These are phyloP conservation scores for Aureobasidium lini DNA, from an alignment of 2,329 filamentous ascomycete species.

Conservation along the genomic window DNA sequence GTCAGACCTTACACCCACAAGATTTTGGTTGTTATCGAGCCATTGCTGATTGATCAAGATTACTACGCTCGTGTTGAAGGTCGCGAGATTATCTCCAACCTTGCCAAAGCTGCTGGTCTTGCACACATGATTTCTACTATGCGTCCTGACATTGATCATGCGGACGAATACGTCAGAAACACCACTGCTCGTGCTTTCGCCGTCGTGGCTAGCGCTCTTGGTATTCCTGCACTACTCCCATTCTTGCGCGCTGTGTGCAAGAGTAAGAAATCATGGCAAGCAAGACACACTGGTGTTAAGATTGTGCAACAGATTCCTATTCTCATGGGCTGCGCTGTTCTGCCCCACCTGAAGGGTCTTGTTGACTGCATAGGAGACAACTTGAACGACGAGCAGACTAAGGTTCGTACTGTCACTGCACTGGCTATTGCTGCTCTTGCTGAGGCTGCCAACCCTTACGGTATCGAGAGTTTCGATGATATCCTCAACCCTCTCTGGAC, in stretches of 20 bases:
- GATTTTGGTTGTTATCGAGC: constrained; percentile 96
- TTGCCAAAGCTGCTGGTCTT: constrained; percentile 91
- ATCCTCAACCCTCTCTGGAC: constrained; percentile 97
- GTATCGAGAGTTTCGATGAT: constrained; percentile 98
- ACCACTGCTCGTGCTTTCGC: constrained; percentile 96
- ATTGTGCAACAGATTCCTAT: constrained; percentile 99
- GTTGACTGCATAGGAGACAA: constrained; percentile 96
- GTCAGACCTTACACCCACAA: constrained; percentile 97
- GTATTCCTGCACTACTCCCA: constrained; percentile 88
- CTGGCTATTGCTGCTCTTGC: constrained; percentile 90
- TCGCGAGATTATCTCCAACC: constrained; percentile 96
- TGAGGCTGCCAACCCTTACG: constrained; percentile 94
- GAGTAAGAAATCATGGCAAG: constrained; percentile 99
- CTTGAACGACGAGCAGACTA: constrained; percentile 94
- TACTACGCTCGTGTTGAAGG: constrained; percentile 98
- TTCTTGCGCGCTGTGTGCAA: constrained; percentile 93
- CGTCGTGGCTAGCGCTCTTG: constrained; percentile 90
- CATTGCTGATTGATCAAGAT: constrained; percentile 97
- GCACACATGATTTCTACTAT: constrained; percentile 99
- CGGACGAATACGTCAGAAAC: constrained; percentile 96
- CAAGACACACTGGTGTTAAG: constrained; percentile 94
- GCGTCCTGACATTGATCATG: constrained; percentile 96
- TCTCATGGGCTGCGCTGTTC: constrained; percentile 92
- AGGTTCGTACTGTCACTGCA: constrained; percentile 92
- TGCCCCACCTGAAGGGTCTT: constrained; percentile 89